Evolutionary conservation across 1,284 basidiomycete species (phyloP), one percentile per base, ranked within the genome.

Genomic region (Flammula alnicola): DNA sequence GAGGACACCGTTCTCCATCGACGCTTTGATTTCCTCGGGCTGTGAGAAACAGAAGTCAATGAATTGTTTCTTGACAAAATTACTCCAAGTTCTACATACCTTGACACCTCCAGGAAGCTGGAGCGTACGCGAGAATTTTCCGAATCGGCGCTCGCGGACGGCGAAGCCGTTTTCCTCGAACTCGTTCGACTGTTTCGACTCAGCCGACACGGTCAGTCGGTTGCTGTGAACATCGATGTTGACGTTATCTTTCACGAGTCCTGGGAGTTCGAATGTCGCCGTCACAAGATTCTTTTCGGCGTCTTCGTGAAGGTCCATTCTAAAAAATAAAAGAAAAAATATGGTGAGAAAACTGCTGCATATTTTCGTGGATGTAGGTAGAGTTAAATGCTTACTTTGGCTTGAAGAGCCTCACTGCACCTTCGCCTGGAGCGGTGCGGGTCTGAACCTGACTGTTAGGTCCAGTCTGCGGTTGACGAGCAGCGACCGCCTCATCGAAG

Each of bases 231-330:
- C 46, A 26, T 71, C 65, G 47, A 78, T 69, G n/a, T 63, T 44
- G 12, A 77, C 60, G 47, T 70, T 60, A 23, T 75, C 69, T 20
- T 74, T 70, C 27, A 61, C 65, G 39, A 75, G 31, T 3, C 76
- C 75, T 0, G 77, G 75, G 3, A 79, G 60, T 58, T 79, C 75
- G 54, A 78, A 70, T 0, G 68, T 63, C 9, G 71, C 72, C 3
- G 65, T 72, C 33, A 76, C 64, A n/a, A 55, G 56, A 45, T 75
- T 72, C 17, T 58, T 42, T 6, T 70, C 63, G 2, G 59, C 44
- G 43, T 70, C 56, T 41, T 74, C 70, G 39, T 61, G 52, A 7
- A 66, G 50, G 36, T 66, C 66, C 58, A 63, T 67, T 62, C 60
- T 70, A 51, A n/a, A n/a, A n/a, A n/a, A n/a, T n/a, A n/a, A n/a